Evolutionary conservation across 1,284 basidiomycete species (phyloP).

Genomic region (Puccinia horiana): DNA sequence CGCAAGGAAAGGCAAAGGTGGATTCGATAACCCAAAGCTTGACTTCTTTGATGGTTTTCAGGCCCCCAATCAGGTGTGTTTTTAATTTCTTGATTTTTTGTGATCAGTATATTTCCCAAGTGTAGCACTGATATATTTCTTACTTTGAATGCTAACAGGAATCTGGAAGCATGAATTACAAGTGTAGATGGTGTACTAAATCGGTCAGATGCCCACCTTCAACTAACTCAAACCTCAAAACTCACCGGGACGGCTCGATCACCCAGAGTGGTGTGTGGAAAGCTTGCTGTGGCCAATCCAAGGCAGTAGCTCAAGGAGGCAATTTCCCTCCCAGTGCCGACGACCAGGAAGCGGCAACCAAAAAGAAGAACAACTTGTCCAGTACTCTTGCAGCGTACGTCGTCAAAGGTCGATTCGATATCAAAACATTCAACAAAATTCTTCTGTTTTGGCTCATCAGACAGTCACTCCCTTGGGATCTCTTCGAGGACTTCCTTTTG

Average conservation of each 20-base stretch:
- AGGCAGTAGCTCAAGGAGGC: neutral
- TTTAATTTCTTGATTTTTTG: neutral
- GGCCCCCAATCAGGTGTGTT: neutral
- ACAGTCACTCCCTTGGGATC: constrained; percentile 10
- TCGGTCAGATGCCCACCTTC: neutral
- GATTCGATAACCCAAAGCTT: neutral
- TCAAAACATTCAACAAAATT: neutral
- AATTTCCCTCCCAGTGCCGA: neutral
- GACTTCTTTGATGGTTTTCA: neutral
- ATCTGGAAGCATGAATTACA: neutral
- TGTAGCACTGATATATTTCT: neutral
- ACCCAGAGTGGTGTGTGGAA: neutral
- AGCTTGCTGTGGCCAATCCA: neutral
- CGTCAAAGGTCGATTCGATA: neutral
- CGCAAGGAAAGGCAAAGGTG: neutral
- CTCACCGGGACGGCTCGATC: neutral
- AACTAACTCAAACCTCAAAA: constrained; percentile 8
- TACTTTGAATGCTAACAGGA: neutral
- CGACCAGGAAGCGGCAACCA: neutral
- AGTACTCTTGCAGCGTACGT: neutral
- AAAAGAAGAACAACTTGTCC: neutral
- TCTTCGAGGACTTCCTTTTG: neutral
- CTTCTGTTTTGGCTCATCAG: neutral
- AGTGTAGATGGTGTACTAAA: constrained; percentile 1
- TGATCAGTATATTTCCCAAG: neutral